Conservation (phyloP, 805 yeast genomes). For the Lachancea thermotolerans region DNA sequence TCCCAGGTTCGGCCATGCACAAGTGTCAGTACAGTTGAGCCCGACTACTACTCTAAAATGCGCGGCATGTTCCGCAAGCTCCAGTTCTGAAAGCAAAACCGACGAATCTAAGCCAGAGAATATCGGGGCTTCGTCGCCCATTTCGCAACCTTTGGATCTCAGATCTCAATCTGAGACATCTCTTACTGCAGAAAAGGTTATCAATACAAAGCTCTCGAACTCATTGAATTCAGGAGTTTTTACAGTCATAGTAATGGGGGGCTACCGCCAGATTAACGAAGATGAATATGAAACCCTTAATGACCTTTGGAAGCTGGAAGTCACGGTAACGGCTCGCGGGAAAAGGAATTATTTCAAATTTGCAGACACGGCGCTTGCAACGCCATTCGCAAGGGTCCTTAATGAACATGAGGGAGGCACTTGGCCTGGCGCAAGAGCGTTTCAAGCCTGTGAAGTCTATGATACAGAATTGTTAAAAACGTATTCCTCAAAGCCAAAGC, state of each 20-base stretch:
- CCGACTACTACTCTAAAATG: conserved; percentile 3
- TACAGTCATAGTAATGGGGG: conserved; percentile 40
- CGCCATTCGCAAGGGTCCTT: conserved; percentile 22
- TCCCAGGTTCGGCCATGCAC: conserved; percentile 38
- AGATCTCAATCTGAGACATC: conserved; percentile 4
- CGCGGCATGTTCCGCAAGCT: conserved; percentile 2
- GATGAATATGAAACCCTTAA: conserved; percentile 32
- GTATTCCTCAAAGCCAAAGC: conserved; percentile 8
- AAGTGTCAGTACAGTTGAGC: conserved; percentile 21
- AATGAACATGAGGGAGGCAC: conserved; percentile 9
- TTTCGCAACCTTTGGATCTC: conserved; percentile 4
- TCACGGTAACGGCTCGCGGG: conserved; percentile 33
- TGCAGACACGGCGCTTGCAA: conserved; percentile 33
- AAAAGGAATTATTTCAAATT: conserved; percentile 33
- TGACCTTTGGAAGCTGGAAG: conserved; percentile 39
- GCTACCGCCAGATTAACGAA: conserved; percentile 34
- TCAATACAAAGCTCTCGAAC: conserved; percentile 4
- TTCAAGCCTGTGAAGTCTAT: conserved; percentile 28
- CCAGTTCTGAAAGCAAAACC: background rate
- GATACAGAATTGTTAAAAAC: conserved; percentile 13
- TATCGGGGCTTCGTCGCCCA: background rate
- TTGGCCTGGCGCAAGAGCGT: conserved; percentile 35
- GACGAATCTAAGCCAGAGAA: background rate
- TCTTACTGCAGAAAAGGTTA: conserved; percentile 3
- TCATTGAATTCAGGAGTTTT: conserved; percentile 11